Percentiles rank a stretch among this genome's conserved stretches.
phyloP scores from a whole-genome alignment of 2,329 filamentous ascomycete species.

The Aspergillus candidus region DNA sequence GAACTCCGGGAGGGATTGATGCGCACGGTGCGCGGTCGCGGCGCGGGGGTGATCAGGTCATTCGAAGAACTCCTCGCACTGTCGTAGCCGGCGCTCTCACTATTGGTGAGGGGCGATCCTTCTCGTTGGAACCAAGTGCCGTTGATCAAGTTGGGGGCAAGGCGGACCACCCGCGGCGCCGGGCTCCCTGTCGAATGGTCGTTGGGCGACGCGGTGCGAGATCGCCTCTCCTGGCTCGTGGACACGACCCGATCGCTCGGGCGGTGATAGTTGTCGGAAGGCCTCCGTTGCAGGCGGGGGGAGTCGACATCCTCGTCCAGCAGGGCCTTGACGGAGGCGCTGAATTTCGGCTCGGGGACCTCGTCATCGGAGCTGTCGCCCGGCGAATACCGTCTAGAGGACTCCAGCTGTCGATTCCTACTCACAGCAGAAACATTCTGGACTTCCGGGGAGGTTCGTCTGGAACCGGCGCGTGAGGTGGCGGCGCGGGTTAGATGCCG shows the following conservation, averaged over 20 bases:
- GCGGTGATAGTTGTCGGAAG: conserved; percentile 13
- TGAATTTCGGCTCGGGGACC: conserved; percentile 84
- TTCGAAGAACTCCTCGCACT: conserved; percentile 18
- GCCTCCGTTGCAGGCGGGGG: conserved; percentile 38
- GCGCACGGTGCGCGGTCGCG: conserved; percentile 39
- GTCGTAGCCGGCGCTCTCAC: conserved; percentile 26
- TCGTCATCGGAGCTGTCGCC: conserved; percentile 94
- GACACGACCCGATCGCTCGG: conserved; percentile 22
- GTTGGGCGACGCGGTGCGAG: conserved; percentile 32
- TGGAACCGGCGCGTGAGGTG: conserved; percentile 29
- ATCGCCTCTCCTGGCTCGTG: conserved; percentile 28
- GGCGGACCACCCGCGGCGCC: conserved; percentile 36
- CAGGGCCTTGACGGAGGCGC: conserved; percentile 81
- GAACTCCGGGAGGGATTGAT: conserved; percentile 37
- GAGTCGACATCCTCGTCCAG: conserved; percentile 53
- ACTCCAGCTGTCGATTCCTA: conserved; percentile 15
- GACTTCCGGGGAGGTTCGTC: conserved; percentile 28
- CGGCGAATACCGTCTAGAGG: conserved; percentile 37
- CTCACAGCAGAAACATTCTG: conserved; percentile 11
- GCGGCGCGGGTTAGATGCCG: conserved; percentile 35
- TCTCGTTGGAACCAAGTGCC: conserved; percentile 30
- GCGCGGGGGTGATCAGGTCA: conserved; percentile 44
- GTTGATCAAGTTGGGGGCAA: conserved; percentile 28
- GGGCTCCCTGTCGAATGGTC: conserved; percentile 38
- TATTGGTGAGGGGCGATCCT: conserved; percentile 34